Evolutionary conservation across 257 asterid genomes (phyloP).

Genomic region (Henckelia pumila): DNA sequence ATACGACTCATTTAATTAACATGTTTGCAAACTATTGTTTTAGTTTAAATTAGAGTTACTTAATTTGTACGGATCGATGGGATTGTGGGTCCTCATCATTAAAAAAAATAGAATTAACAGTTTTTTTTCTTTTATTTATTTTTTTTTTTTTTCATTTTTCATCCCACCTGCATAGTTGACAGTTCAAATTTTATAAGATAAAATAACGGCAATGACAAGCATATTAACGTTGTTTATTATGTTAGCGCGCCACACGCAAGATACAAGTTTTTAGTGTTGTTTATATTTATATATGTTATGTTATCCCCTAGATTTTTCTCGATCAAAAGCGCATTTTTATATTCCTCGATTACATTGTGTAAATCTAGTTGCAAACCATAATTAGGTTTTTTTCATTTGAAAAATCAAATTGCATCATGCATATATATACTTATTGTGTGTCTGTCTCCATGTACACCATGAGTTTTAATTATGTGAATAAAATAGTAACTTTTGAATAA

Average conservation of each 20-base stretch:
- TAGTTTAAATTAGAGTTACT: too few species aligned
- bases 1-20: too few species aligned
- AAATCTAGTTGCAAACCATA: neutral
- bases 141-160: too few species aligned
- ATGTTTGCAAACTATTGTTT: too few species aligned
- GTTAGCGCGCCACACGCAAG: neutral
- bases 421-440: neutral
- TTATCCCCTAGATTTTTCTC: conserved; percentile 11
- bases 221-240: neutral
- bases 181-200: too few species aligned
- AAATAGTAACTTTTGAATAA: neutral
- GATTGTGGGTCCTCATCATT: too few species aligned
- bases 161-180: too few species aligned
- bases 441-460: neutral
- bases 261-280: neutral
- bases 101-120: too few species aligned
- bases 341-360: neutral
- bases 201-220: neutral
- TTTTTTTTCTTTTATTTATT: too few species aligned
- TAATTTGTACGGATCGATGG: too few species aligned
- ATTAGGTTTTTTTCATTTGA: neutral
- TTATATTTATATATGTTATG: neutral
- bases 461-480: neutral
- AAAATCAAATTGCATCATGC: neutral
- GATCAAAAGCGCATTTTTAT: neutral